These are phyloP conservation scores for Pseudoneurospora amorphoporcata DNA, from an alignment of 495 filamentous ascomycete species.

Conservation along the genomic window DNA sequence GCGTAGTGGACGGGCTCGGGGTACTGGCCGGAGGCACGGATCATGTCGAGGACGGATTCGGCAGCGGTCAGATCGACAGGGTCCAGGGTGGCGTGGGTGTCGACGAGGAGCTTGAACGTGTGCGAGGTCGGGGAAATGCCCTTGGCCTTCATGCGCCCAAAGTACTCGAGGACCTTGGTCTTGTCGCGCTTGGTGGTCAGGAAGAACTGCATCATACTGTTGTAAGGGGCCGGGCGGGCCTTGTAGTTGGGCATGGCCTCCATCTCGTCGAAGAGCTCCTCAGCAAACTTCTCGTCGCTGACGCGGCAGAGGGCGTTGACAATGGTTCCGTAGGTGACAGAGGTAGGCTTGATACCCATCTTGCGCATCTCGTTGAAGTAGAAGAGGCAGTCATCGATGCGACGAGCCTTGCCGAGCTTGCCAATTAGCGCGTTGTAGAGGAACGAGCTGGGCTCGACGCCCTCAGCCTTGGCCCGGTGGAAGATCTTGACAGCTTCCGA, in stretches of 20 bases:
- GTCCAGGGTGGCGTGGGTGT: constrained; percentile 89
- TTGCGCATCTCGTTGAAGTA: constrained; percentile 97
- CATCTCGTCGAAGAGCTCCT: constrained; percentile 98
- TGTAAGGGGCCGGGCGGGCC: constrained; percentile 91
- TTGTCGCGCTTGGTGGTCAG: constrained; percentile 93
- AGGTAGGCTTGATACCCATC: constrained; percentile 86
- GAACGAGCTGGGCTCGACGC: constrained; percentile 91
- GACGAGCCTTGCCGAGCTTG: constrained; percentile 92
- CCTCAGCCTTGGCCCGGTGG: constrained; percentile 83
- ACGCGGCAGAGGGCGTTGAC: constrained; percentile 97
- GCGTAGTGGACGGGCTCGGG: constrained; percentile 94
- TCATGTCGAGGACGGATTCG: constrained; percentile 70
- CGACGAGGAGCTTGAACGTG: constrained; percentile 95
- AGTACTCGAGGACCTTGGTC: constrained; percentile 88
- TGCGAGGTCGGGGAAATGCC: constrained; percentile 87
- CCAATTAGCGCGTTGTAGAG: constrained; percentile 97
- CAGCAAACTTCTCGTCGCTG: constrained; percentile 92
- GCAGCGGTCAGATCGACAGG: constrained; percentile 86
- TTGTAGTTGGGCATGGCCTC: constrained; percentile 98
- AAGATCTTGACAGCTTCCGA: constrained; percentile 96
- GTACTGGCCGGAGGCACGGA: constrained; percentile 58
- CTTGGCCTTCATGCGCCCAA: constrained; percentile 80
- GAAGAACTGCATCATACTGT: constrained; percentile 99
- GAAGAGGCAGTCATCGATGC: constrained; percentile 94
- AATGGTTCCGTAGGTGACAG: constrained; percentile 94